A percentile compares a stretch with the other conserved stretches of the same genome.
These are phyloP conservation scores for Ogataea degrootiae DNA, from an alignment of 805 yeast genomes.

Conservation along the genomic window DNA sequence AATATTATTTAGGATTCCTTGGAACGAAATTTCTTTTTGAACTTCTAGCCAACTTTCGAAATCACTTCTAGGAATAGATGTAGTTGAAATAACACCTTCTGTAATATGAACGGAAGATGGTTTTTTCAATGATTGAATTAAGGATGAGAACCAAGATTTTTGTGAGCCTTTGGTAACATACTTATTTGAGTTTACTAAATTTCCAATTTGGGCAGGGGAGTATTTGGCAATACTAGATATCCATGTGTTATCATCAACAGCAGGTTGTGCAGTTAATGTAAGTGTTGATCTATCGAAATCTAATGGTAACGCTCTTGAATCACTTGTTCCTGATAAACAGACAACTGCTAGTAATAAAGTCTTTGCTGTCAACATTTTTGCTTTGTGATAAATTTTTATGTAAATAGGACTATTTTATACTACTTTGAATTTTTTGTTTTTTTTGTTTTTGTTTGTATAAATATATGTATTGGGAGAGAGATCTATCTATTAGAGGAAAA, in stretches of 20 bases:
- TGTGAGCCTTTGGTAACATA: background rate
- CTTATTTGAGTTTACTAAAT: background rate
- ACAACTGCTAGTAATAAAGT: background rate
- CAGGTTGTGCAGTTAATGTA: background rate
- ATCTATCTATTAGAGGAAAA: too few species aligned
- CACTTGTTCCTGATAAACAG: conserved; percentile 1
- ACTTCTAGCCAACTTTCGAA: conserved; percentile 46
- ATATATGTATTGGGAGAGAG: too few species aligned
- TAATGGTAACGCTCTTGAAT: conserved; percentile 2
- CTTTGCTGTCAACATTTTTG: background rate
- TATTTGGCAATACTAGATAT: conserved; percentile 4
- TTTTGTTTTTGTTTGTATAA: background rate
- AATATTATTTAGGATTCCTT: conserved; percentile 47
- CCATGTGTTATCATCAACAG: conserved; percentile 2
- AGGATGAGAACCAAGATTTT: conserved; percentile 4
- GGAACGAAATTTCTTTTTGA: conserved; percentile 40
- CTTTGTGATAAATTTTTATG: background rate
- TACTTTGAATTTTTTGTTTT: background rate
- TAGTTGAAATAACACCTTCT: conserved; percentile 18
- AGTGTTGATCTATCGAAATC: conserved; percentile 1
- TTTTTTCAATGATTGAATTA: background rate
- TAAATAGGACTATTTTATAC: background rate
- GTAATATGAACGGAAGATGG: conserved; percentile 7
- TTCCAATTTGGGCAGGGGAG: conserved; percentile 10
- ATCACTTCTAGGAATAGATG: conserved; percentile 28